These are phyloP conservation scores for Cryptosporidium xiaoi DNA, from an alignment of 169 alveolate genomes.

Conservation along the genomic window DNA sequence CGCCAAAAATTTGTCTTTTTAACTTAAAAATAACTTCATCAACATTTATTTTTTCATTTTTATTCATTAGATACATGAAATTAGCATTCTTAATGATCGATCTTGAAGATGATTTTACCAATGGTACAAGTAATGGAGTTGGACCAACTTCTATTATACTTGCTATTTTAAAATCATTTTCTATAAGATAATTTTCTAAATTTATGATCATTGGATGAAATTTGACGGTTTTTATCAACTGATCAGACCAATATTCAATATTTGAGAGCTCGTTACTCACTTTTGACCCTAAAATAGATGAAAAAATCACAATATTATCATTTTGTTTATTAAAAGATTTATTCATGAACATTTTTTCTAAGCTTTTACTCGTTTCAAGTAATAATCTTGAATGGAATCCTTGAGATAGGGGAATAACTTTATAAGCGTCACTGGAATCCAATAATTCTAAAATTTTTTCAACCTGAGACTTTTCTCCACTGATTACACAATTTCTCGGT, in stretches of 20 bases:
- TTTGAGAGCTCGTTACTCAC: conserved; percentile 33
- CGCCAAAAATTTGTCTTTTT: neutral
- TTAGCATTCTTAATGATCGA: conserved; percentile 10
- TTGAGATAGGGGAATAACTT: conserved; percentile 74
- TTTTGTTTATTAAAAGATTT: conserved; percentile 9
- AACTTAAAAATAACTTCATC: neutral
- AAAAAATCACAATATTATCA: conserved; percentile 38
- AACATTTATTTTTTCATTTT: neutral
- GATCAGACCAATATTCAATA: conserved; percentile 75
- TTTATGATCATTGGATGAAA: conserved; percentile 56
- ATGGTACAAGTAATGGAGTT: conserved; percentile 72
- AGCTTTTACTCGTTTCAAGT: conserved; percentile 33
- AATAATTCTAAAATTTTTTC: conserved; percentile 55
- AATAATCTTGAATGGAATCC: conserved; percentile 78
- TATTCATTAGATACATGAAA: conserved; percentile 11
- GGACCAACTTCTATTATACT: conserved; percentile 78
- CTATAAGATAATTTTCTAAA: conserved; percentile 22
- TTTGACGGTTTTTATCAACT: conserved; percentile 68
- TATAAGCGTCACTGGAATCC: conserved; percentile 25
- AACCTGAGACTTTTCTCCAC: conserved; percentile 79
- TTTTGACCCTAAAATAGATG: conserved; percentile 72
- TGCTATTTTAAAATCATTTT: conserved; percentile 20
- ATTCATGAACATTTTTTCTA: conserved; percentile 26
- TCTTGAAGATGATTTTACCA: conserved; percentile 55
- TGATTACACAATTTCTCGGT: conserved; percentile 80